These are phyloP conservation scores for Ophioceras dolichostomum DNA, from an alignment of 2,329 filamentous ascomycete genomes.

Conservation along the genomic window DNA sequence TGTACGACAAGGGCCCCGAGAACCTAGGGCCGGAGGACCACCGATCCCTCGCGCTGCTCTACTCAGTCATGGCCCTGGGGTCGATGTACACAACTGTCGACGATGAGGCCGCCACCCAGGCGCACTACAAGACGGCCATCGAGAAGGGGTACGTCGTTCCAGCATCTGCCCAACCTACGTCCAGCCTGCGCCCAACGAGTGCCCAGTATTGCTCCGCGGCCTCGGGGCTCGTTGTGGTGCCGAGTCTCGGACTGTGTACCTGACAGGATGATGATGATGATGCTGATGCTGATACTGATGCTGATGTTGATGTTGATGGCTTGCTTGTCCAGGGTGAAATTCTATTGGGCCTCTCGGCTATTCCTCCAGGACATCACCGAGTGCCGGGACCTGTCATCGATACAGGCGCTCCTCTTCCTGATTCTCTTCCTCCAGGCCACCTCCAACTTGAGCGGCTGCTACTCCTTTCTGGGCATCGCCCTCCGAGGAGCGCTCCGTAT, in stretches of 20 bases:
- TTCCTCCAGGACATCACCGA: constrained; percentile 54
- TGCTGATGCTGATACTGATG: too few relatives aligned
- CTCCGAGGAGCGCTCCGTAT: constrained; percentile 64
- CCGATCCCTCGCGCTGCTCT: constrained; percentile 57
- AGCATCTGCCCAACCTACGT: too few relatives aligned
- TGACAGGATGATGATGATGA: too few relatives aligned
- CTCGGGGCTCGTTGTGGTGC: too few relatives aligned
- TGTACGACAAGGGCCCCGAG: constrained; percentile 60
- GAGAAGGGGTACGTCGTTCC: constrained; percentile 40
- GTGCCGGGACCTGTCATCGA: constrained; percentile 60
- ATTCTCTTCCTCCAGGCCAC: constrained; percentile 72
- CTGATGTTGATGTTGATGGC: too few relatives aligned
- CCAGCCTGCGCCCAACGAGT: too few relatives aligned
- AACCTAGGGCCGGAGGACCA: constrained; percentile 52
- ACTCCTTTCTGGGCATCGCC: constrained; percentile 69
- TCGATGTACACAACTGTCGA: constrained; percentile 56
- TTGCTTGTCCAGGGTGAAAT: constrained; percentile 54
- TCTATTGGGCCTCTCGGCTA: constrained; percentile 55
- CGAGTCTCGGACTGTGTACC: too few relatives aligned
- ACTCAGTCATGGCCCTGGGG: constrained; percentile 58
- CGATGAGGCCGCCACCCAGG: constrained; percentile 24
- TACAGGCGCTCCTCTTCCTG: constrained; percentile 69
- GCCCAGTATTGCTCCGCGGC: too few relatives aligned
- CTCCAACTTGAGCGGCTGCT: constrained; percentile 67
- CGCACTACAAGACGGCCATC: constrained; percentile 36